Evolutionary conservation across 2,329 filamentous ascomycete species (phyloP).

Genomic region (Ophiostoma tasmaniense): DNA sequence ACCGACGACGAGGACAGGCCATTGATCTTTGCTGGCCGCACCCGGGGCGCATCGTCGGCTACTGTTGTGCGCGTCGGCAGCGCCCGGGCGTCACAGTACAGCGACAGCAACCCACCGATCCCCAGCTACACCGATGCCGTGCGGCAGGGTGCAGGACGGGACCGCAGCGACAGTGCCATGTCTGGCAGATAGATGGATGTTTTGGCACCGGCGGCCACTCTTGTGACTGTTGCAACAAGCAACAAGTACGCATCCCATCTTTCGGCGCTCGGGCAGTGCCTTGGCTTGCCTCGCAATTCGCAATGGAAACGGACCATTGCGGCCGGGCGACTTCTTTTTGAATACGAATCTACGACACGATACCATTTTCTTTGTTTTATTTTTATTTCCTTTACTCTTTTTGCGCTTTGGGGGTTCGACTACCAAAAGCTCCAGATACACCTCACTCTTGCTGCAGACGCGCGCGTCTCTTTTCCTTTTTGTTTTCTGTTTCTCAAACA

Average conservation of each 20-base stretch:
- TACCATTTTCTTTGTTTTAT: slow-evolving; percentile 18
- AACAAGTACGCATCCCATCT: neutral
- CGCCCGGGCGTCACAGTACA: neutral
- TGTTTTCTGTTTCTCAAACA: neutral
- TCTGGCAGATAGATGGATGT: neutral
- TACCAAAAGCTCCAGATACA: neutral
- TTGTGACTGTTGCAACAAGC: too few species aligned
- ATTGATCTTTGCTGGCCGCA: slow-evolving; percentile 43
- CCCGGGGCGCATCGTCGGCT: slow-evolving; percentile 41
- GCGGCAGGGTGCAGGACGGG: slow-evolving; percentile 41
- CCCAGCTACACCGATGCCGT: slow-evolving; percentile 76
- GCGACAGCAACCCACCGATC: slow-evolving; percentile 51
- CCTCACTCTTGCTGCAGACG: neutral
- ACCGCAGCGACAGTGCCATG: slow-evolving; percentile 35
- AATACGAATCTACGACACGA: slow-evolving; percentile 22
- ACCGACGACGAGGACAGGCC: slow-evolving; percentile 48
- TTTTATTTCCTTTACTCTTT: neutral
- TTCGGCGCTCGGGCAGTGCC: neutral
- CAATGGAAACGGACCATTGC: neutral
- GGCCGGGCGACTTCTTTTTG: neutral
- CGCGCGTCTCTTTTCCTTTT: neutral
- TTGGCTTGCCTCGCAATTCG: neutral
- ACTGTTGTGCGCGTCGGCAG: slow-evolving; percentile 24
- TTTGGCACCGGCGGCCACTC: neutral
- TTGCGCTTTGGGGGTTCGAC: neutral